Conservation (phyloP, 164 flowering plant species). For the Cinnamomum chago region DNA sequence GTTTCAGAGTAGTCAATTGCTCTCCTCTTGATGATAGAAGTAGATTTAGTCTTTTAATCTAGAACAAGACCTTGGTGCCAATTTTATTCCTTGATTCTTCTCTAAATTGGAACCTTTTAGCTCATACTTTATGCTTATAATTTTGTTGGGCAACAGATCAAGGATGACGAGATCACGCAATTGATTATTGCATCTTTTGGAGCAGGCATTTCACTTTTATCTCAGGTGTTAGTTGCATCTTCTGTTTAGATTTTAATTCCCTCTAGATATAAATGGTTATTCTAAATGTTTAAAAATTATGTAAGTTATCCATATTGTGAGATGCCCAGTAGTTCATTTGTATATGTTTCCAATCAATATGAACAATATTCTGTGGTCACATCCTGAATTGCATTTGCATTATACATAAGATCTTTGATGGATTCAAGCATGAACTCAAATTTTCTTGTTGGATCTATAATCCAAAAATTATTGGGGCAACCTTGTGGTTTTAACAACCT, state of each 20-base stretch:
- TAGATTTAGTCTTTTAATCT: not conserved
- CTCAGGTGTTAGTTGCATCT: constrained; percentile 48
- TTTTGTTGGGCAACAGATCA: constrained; percentile 35
- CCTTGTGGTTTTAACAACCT: too few species aligned
- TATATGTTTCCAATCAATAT: too few species aligned
- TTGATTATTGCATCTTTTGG: constrained; percentile 66
- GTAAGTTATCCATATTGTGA: too few species aligned
- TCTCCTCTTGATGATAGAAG: not conserved
- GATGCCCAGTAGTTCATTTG: too few species aligned
- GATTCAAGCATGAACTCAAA: too few species aligned
- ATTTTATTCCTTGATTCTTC: constrained; percentile 1
- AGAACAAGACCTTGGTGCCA: not conserved
- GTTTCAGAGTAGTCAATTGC: constrained; percentile 1
- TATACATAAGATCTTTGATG: too few species aligned
- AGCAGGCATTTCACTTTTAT: constrained; percentile 64
- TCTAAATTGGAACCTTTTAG: constrained; percentile 4
- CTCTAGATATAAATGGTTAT: not conserved
- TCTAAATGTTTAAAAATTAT: not conserved
- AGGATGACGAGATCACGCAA: constrained; percentile 50
- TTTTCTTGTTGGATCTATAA: too few species aligned
- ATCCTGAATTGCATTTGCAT: too few species aligned
- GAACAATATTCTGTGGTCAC: too few species aligned
- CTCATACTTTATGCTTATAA: constrained; percentile 2
- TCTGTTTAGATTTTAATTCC: not conserved
- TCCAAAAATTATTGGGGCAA: too few species aligned